Evolutionary conservation across 257 asterid species (phyloP).

Genomic region (Solanum lycopersicoides): DNA sequence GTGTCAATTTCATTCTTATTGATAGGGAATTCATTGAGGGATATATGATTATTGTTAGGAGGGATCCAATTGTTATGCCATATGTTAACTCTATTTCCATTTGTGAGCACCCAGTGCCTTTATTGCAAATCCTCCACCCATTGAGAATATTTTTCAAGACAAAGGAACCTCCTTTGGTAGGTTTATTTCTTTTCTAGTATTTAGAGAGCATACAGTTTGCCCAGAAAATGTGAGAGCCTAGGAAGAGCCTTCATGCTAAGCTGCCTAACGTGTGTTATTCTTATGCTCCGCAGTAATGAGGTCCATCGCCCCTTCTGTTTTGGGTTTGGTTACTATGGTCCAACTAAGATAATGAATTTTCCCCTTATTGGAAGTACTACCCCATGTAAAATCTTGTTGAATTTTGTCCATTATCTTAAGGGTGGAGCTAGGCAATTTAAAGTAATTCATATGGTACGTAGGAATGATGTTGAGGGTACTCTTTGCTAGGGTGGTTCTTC

Average conservation of each 20-base stretch:
- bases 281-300: not conserved
- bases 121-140: not conserved
- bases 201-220: not conserved
- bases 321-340: not conserved
- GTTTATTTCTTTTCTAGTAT: not conserved
- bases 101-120: not conserved
- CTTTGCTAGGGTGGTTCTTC: not conserved
- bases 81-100: too few relatives aligned
- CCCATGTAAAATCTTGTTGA: not conserved
- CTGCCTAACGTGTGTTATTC: too few relatives aligned
- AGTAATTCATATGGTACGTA: not conserved
- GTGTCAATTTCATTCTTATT: not conserved
- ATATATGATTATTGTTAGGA: not conserved
- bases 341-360: too few relatives aligned
- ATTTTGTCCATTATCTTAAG: not conserved
- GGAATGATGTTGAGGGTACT: not conserved
- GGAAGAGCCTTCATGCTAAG: not conserved
- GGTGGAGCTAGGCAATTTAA: not conserved
- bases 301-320: not conserved
- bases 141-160: not conserved
- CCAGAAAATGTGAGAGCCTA: too few relatives aligned
- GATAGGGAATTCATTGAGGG: not conserved
- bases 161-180: not conserved
- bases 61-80: not conserved
- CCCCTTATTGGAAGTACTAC: not conserved